phyloP scores from a whole-genome alignment of 1,139 yeast species.

The Debaryomyces fabryi region DNA sequence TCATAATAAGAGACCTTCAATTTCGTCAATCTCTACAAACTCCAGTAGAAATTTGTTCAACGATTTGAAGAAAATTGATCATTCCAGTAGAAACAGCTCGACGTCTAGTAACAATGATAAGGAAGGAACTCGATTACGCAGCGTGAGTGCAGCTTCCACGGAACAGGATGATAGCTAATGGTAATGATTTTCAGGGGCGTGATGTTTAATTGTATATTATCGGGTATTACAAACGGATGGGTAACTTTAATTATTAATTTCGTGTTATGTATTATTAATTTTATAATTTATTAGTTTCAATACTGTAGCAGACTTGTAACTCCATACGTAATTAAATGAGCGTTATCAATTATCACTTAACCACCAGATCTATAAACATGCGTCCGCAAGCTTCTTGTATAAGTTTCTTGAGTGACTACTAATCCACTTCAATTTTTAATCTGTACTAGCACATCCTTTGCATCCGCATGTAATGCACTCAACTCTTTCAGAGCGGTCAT shows the following conservation, averaged over 20 bases:
- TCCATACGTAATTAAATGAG: background rate
- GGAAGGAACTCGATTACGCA: slow-evolving; percentile 5
- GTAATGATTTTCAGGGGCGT: background rate
- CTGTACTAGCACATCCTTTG: slow-evolving; percentile 84
- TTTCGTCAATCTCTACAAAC: slow-evolving; percentile 15
- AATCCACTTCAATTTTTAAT: slow-evolving; percentile 32
- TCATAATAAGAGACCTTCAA: slow-evolving; percentile 20
- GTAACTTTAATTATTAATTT: slow-evolving; percentile 7
- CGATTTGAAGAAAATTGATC: slow-evolving; percentile 21
- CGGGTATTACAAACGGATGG: slow-evolving; percentile 5
- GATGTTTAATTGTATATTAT: background rate
- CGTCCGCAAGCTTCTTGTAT: background rate
- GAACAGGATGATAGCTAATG: slow-evolving; percentile 10
- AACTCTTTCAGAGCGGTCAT: slow-evolving; percentile 35
- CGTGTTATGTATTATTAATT: slow-evolving; percentile 7
- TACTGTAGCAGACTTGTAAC: background rate
- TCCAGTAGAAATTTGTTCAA: slow-evolving; percentile 24
- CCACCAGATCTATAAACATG: background rate
- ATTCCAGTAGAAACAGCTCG: slow-evolving; percentile 8
- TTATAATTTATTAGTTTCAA: background rate
- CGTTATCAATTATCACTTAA: background rate
- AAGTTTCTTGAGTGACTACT: background rate
- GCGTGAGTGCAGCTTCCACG: slow-evolving; percentile 9
- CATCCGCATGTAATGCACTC: slow-evolving; percentile 91
- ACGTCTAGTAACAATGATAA: slow-evolving; percentile 3